phyloP scores from a whole-genome alignment of 176 grass and related monocot species.

The Oryza glaberrima region DNA sequence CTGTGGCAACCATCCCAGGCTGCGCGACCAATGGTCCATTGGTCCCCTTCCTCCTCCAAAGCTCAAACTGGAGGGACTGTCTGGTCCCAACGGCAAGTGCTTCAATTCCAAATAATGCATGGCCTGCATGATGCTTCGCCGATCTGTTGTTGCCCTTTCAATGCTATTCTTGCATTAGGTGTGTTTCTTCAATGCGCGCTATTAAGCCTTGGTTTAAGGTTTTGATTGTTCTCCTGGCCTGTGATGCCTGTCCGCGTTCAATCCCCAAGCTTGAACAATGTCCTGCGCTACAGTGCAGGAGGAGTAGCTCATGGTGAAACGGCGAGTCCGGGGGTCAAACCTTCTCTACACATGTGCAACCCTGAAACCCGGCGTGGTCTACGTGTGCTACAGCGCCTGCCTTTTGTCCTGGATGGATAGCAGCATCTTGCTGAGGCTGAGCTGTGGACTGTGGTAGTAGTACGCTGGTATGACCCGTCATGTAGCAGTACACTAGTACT shows the following conservation, averaged over 20 bases:
- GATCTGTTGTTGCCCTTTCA: slow-evolving; percentile 7
- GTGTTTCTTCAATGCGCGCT: not conserved
- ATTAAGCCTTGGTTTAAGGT: not conserved
- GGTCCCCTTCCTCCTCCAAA: not conserved
- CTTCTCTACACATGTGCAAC: not conserved
- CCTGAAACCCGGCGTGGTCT: not conserved
- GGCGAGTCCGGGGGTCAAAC: too few species aligned
- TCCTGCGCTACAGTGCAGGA: not conserved
- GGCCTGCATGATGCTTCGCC: not conserved
- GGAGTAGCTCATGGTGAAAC: not conserved
- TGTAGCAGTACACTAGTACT: not conserved
- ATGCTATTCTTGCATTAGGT: not conserved
- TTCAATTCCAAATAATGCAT: not conserved
- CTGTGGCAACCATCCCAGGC: not conserved
- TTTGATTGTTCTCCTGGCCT: not conserved
- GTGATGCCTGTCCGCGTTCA: not conserved
- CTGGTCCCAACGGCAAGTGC: not conserved
- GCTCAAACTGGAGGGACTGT: not conserved
- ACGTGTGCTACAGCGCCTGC: not conserved
- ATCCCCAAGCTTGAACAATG: not conserved
- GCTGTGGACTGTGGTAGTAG: not conserved
- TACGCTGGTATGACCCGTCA: not conserved
- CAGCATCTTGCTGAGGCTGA: not conserved
- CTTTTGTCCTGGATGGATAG: not conserved
- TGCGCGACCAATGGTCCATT: not conserved